Evolutionary conservation across 2,329 filamentous ascomycete species (phyloP).

Genomic region (Diaporthe ampelina): DNA sequence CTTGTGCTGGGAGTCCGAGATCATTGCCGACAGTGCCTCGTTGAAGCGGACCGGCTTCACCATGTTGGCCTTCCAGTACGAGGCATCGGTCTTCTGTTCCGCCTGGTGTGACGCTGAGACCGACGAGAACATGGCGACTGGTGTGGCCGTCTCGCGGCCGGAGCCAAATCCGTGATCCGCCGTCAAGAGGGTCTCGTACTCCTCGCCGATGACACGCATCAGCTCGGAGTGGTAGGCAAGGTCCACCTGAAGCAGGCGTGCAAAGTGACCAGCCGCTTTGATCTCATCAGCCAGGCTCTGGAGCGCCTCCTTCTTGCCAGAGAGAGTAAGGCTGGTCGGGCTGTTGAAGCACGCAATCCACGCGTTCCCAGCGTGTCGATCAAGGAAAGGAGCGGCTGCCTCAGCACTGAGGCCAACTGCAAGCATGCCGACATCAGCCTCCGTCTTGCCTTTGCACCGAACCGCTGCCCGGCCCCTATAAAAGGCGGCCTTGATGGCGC

Average conservation of each 20-base stretch:
- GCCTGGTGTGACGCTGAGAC: no score
- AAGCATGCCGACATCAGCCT: conserved; percentile 50
- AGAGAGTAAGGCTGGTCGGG: conserved; percentile 49
- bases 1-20: no score
- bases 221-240: not conserved
- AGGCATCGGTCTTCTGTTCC: no score
- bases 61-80: no score
- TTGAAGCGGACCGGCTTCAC: no score
- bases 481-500: conserved; percentile 50
- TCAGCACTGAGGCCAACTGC: conserved; percentile 47
- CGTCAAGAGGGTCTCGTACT: not conserved
- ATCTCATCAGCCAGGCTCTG: not conserved
- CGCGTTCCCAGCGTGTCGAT: conserved; percentile 41
- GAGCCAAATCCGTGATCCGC: no score
- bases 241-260: not conserved
- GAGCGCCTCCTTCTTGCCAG: conserved; percentile 43
- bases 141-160: no score
- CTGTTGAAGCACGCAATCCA: conserved; percentile 48
- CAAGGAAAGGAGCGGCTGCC: conserved; percentile 41
- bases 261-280: not conserved
- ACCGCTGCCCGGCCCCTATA: conserved; percentile 48
- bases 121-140: no score
- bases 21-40: no score
- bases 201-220: not conserved
- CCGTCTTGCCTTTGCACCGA: conserved; percentile 2